These are phyloP conservation scores for Vitis amurensis DNA, from an alignment of 164 flowering plant species.

Conservation along the genomic window DNA sequence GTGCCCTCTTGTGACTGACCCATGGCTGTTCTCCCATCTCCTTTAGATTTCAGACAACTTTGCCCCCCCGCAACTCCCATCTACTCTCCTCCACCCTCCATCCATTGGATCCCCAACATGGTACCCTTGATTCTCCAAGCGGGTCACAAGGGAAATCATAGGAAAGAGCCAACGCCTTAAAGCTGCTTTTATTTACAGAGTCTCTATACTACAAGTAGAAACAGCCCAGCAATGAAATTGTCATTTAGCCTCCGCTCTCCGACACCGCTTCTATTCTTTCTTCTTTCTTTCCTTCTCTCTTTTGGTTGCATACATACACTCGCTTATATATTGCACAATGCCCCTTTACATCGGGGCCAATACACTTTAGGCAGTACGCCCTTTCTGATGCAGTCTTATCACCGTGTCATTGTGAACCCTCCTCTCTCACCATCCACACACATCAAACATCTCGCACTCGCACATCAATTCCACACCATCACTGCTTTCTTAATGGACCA, in stretches of 20 bases:
- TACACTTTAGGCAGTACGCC: slow-evolving; percentile 1
- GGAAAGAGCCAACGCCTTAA: slow-evolving; percentile 6
- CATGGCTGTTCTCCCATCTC: slow-evolving; percentile 4
- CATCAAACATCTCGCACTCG: too few relatives aligned
- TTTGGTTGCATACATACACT: too few relatives aligned
- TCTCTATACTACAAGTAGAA: slow-evolving; percentile 10
- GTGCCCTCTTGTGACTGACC: slow-evolving; percentile 12
- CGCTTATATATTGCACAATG: slow-evolving; percentile 7
- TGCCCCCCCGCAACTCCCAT: not conserved
- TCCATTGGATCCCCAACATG: too few relatives aligned
- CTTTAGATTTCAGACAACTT: slow-evolving; percentile 15
- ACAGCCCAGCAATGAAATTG: slow-evolving; percentile 3
- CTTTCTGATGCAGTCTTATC: slow-evolving; percentile 1
- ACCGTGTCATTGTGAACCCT: not conserved
- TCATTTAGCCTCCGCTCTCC: slow-evolving; percentile 22
- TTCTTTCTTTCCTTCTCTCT: too few relatives aligned
- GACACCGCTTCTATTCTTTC: slow-evolving; percentile 17
- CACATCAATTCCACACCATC: too few relatives aligned
- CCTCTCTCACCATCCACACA: too few relatives aligned
- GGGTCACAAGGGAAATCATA: not conserved
- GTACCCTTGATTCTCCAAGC: too few relatives aligned
- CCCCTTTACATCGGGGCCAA: not conserved
- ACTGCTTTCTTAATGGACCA: too few relatives aligned
- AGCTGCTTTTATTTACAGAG: not conserved
- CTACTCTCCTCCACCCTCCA: not conserved